Base-by-base conservation (phyloP, 2,329 filamentous ascomycete genomes). In the Fonsecaea pugnacius region DNA sequence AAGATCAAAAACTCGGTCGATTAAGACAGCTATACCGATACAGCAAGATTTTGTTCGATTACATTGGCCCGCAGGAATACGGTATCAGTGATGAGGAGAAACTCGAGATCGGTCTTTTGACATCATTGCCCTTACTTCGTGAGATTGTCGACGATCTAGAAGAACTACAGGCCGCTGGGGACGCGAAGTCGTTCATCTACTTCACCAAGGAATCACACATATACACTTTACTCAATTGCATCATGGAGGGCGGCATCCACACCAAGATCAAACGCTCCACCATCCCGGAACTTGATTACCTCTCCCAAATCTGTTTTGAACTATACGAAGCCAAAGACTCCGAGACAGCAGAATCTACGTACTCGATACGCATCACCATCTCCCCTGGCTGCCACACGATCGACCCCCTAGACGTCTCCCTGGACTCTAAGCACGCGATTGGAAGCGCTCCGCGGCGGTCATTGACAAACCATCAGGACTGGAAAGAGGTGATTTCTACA, bases 171-270 rank as follows among this genome's bases (percentile, higher is more conserved):
- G 94, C 95, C 3, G 96, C 91, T 0, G 89, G 94, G 59, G 91
- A 96, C 70, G 92, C 93, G 51, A 97, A 97, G 75, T 94, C 90
- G 1, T 98, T 98, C 82, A 91, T 98, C 78, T 99, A 99, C 80
- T 99, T 99, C 78, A 99, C 95, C 68, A 99, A 99, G 78, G 95
- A 99, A 78, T 96, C 92, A 0, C 95, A 99, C 76, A 97, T 99
- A 68, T 99, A 99, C 80, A 99, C 95, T 4, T 85, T 99, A 4
- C 86, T 99, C 64, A 99, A 99, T 77, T 98, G 94, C 76, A 98
- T 99, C 71, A 85, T 99, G 30, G 95, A 99, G 76, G 95, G 96
- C 66, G 96, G 95, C 33, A 91, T 99, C 69, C 91, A 96, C 74
- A 97, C 94, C 27, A 99, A 99, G 80, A 98, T 99, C 74, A 90